phyloP scores from a whole-genome alignment of 169 alveolate genomes.

The Plasmodium malariae region DNA sequence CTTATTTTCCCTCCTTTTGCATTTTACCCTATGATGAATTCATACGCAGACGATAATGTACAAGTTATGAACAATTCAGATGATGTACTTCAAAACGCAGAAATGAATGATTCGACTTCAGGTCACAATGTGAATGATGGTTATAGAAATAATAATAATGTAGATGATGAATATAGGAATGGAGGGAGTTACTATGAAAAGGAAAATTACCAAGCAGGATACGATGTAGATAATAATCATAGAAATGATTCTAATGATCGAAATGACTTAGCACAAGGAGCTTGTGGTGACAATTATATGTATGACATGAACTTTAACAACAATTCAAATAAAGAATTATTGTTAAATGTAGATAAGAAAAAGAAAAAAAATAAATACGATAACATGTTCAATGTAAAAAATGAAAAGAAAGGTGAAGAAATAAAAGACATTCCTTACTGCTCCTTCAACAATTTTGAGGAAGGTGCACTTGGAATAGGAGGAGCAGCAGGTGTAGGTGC shows the following conservation, averaged over 20 bases:
- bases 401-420: background rate
- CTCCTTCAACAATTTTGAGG: constrained; percentile 40
- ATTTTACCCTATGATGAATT: background rate
- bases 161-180: background rate
- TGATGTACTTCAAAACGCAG: background rate
- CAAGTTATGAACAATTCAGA: background rate
- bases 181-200: background rate
- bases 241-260: background rate
- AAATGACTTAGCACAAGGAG: background rate
- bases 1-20: background rate
- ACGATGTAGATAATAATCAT: background rate
- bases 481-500: background rate
- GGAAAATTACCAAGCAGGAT: background rate
- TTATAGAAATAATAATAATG: background rate
- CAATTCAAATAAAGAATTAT: constrained; percentile 7
- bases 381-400: background rate
- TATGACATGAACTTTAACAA: background rate
- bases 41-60: background rate
- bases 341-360: constrained; percentile 6
- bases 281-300: background rate
- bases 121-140: background rate
- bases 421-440: constrained; percentile 42
- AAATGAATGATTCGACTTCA: background rate
- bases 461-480: constrained; percentile 7
- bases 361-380: constrained; percentile 48